These are phyloP conservation scores for Xylariaceae sp. DNA, from an alignment of 2,329 filamentous ascomycete species.

Conservation along the genomic window DNA sequence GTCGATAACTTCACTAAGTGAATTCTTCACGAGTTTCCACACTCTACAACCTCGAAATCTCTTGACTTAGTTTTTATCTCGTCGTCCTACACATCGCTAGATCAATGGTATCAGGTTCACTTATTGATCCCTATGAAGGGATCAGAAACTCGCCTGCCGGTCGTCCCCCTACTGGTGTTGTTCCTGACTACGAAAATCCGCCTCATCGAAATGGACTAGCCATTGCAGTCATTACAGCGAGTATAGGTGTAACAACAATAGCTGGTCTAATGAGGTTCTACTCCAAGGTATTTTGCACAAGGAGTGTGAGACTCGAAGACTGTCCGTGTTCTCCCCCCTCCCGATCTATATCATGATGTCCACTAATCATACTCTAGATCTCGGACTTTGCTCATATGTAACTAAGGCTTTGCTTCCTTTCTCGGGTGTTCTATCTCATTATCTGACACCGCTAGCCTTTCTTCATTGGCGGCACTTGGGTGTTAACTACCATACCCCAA, in stretches of 20 bases:
- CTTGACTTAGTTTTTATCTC: background rate
- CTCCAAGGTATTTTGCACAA: conserved; percentile 5
- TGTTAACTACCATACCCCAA: background rate
- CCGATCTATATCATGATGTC: background rate
- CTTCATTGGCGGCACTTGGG: conserved; percentile 1
- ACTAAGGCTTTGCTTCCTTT: background rate
- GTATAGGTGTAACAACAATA: background rate
- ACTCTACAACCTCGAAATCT: background rate
- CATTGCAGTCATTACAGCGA: background rate
- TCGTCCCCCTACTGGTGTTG: background rate
- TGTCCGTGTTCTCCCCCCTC: background rate
- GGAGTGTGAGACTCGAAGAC: background rate
- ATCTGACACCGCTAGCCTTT: conserved; percentile 12
- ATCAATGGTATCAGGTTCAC: background rate
- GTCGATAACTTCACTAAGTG: no score
- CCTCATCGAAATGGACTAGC: conserved; percentile 2
- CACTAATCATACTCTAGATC: conserved; percentile 4
- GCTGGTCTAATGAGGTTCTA: conserved; percentile 4
- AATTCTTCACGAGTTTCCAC: no score
- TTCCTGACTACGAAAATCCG: conserved; percentile 7
- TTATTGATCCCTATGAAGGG: background rate
- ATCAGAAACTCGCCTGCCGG: conserved; percentile 10
- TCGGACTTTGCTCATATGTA: conserved; percentile 10
- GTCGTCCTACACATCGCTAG: background rate
- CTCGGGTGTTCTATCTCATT: no score